Percentiles rank a stretch among this genome's conserved stretches.
Conservation (phyloP, 192 early-diverging fungal species). For the Coemansia sp. region DNA sequence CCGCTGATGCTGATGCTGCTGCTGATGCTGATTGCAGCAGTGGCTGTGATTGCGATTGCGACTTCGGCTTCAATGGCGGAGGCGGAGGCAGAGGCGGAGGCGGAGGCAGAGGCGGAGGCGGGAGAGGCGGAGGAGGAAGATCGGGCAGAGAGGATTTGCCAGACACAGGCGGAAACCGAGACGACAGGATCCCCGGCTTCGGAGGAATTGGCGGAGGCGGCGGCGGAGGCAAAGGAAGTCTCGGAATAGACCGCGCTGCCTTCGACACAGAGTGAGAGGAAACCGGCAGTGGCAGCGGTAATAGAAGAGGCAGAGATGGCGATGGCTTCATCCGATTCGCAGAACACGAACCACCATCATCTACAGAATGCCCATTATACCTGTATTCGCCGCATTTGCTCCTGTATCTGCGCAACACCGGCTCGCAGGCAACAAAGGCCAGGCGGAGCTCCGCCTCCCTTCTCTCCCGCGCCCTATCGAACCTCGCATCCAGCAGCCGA, state of each 20-base stretch:
- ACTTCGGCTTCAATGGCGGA: neutral
- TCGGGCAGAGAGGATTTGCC: neutral
- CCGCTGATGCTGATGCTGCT: no score
- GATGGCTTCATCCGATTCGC: no score
- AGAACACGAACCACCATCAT: no score
- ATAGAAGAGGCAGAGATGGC: no score
- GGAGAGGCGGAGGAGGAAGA: neutral
- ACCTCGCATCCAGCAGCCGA: neutral
- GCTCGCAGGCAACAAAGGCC: slow-evolving; percentile 12
- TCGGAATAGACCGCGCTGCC: no score
- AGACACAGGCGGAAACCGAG: neutral
- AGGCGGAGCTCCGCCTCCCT: slow-evolving; percentile 7
- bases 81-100: slow-evolving; percentile 13
- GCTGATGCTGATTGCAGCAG: no score
- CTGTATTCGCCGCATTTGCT: neutral
- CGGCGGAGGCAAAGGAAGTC: no score
- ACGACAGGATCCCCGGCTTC: no score
- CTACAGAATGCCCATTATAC: no score
- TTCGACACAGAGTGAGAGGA: neutral
- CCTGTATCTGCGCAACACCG: neutral
- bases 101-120: neutral
- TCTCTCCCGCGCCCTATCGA: slow-evolving; percentile 1
- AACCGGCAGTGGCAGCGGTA: no score
- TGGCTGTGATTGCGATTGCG: slow-evolving; percentile 2
- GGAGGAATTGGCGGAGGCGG: no score